Base-by-base conservation (phyloP, 331 rosid genomes). In the Cucumis variabilis region DNA sequence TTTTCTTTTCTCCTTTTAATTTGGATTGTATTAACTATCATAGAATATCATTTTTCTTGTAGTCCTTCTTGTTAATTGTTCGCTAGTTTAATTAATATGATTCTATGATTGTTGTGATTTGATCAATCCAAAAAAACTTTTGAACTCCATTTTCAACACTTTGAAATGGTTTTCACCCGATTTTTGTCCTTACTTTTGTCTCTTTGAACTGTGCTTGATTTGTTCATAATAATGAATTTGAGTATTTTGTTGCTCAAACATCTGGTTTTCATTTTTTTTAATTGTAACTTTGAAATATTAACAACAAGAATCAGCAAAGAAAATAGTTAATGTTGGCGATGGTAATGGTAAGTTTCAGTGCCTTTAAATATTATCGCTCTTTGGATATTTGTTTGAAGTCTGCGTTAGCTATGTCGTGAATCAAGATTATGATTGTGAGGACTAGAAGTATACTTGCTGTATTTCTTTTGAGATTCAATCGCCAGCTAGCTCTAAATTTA, bases 361-460 rank as follows among this genome's bases (percentile, higher is more conserved):
- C 65, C 11, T 20, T 4, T 58, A 20, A 21, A 16, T 82, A 30
- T 41, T 48, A 21, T 33, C 28, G 85, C 3, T 33, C 53, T 62
- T 24, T 53, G 11, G 28, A 19, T 62, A 3, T 82, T 60, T 58
- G 11, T 20, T 30, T 60, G 55, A 58, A 12, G 50, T 23, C 25
- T 77, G 83, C 13, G 46, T 48, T 86, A 1, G 88, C 55, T 86
- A 74, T 75, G 33, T 66, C 1, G 50, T n/a, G 23, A 76, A 55
- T 67, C 80, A 23, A 68, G 68, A 25, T 33, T 69, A 30, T 28
- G 85, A 13, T 33, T 82, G 68, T 62, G 73, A 20, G 37, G 46
- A 41, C 9, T 41, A 41, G 72, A 0, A 62, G 66, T 62, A 28
- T 27, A 50, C 51, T 81, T 50, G 30, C 27, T 14, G 13, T 9